phyloP scores from a whole-genome alignment of 2,329 filamentous ascomycete species.

The Helotiales sp. region DNA sequence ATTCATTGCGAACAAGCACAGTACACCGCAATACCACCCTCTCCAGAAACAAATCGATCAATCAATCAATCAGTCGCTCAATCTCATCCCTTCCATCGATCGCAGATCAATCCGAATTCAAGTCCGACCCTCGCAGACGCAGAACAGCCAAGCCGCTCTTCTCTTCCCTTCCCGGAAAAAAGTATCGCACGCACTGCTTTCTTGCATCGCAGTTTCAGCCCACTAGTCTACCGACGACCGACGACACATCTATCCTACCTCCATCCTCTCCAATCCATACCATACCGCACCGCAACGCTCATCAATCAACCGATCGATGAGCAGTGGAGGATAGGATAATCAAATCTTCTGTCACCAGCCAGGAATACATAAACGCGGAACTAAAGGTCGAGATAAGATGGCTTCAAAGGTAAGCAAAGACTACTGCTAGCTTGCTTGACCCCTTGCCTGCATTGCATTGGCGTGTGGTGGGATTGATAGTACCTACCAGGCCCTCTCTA shows the following conservation, averaged over 20 bases:
- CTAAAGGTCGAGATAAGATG: slow-evolving; percentile 38
- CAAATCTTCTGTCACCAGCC: slow-evolving; percentile 13
- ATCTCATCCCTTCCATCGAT: not conserved
- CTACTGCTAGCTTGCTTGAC: too few relatives aligned
- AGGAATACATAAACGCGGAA: slow-evolving; percentile 29
- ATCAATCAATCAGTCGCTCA: not conserved
- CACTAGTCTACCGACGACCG: slow-evolving; percentile 5
- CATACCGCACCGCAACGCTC: not conserved
- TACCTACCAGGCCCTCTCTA: not conserved
- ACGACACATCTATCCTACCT: not conserved
- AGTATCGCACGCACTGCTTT: slow-evolving; percentile 11
- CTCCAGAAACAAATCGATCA: not conserved
- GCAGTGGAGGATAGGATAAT: not conserved
- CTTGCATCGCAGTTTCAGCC: slow-evolving; percentile 6
- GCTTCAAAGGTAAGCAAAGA: slow-evolving; percentile 46
- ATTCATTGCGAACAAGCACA: not conserved
- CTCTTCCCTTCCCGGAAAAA: not conserved
- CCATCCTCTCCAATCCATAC: not conserved
- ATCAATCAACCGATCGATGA: not conserved
- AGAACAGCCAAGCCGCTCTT: not conserved
- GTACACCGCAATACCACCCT: not conserved
- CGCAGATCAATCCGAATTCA: not conserved
- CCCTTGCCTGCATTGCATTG: not conserved
- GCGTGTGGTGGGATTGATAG: not conserved
- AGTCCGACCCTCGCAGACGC: not conserved